Base-by-base conservation (phyloP, 768 basidiomycete species). In the Dioszegia crocea region DNA sequence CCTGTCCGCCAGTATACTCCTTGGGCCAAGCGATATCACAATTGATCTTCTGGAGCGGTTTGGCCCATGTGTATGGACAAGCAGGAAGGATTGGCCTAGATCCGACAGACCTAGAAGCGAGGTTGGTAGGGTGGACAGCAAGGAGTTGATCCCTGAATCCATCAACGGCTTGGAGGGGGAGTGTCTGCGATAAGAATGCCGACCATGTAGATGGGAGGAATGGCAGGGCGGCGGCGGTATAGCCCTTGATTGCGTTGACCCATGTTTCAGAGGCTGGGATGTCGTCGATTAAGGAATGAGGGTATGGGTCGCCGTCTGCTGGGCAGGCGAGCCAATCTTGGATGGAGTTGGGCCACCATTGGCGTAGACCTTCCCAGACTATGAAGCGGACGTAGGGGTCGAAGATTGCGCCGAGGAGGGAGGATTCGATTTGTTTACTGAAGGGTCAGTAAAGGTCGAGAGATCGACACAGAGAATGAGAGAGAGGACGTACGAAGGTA, bases 301-400 rank as follows among this genome's bases (percentile, higher is more conserved):
- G 75, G 58, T 68, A 76, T 8, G 72, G 73, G 45, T 76, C 75
- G 4, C 73, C 73, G 4, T 48, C 47, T 0, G 64, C 39, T 8
- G 88, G 85, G 76, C 92, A 96, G 8, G 63, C 50, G 31, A 89
- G 77, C 92, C 92, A 93, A 5, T 70, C 57, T 1, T 80, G 73
- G 16, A 86, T 62, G 27, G 88, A 84, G 47, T 81, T 76, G 14
- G 79, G 72, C 86, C 87, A 92, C 70, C 83, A 82, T 41, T 82
- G 78, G 29, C 88, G 80, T 26, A 92, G 76, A 47, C 92, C 92
- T 75, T 97, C 90, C 83, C 84, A 85, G 69, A 93, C 82, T 61
- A 97, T 83, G 50, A 86, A 88, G 19, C 94, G 87, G 59, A 98
- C 82, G 76, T 86, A 89, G 0, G 88, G 82, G 77, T 91, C 88